Percentiles rank a stretch among this genome's conserved stretches.
Evolutionary conservation across 495 filamentous ascomycete species (phyloP).

Genomic region (Pyrenopolyporus hunteri): DNA sequence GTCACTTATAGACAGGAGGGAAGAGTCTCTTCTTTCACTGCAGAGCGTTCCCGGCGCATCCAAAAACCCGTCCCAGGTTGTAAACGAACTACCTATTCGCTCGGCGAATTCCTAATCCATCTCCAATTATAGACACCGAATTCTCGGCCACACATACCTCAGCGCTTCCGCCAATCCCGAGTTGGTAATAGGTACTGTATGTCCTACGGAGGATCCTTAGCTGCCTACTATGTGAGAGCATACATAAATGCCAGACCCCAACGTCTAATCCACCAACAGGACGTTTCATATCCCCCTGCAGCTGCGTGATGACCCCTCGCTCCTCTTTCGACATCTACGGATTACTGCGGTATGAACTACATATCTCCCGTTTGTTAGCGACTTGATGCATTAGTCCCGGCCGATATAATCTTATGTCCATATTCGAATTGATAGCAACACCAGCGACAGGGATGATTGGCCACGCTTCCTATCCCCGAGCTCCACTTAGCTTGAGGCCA

Average conservation of each 20-base stretch:
- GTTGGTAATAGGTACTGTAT: too few species aligned
- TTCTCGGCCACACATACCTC: too few species aligned
- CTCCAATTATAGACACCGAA: neutral
- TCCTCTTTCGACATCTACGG: too few species aligned
- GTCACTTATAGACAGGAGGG: neutral
- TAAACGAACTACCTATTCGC: too few species aligned
- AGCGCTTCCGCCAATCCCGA: too few species aligned
- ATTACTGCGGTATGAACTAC: too few species aligned
- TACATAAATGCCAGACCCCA: constrained; percentile 10
- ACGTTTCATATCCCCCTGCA: constrained; percentile 13
- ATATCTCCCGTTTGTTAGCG: too few species aligned
- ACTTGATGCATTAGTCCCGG: neutral
- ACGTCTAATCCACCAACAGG: neutral
- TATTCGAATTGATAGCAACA: constrained; percentile 1
- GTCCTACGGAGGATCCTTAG: constrained; percentile 28
- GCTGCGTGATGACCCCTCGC: neutral
- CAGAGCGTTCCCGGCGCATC: neutral
- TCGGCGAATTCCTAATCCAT: too few species aligned
- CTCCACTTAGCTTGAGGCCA: constrained; percentile 1
- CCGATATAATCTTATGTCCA: constrained; percentile 8
- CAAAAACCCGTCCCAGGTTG: too few species aligned
- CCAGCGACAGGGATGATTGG: constrained; percentile 2
- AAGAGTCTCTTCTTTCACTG: too few species aligned
- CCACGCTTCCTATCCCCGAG: neutral
- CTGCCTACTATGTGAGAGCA: neutral